Percentiles rank a stretch among this genome's conserved stretches.
phyloP scores from a whole-genome alignment of 768 basidiomycete genomes.

The Mycena amicta region DNA sequence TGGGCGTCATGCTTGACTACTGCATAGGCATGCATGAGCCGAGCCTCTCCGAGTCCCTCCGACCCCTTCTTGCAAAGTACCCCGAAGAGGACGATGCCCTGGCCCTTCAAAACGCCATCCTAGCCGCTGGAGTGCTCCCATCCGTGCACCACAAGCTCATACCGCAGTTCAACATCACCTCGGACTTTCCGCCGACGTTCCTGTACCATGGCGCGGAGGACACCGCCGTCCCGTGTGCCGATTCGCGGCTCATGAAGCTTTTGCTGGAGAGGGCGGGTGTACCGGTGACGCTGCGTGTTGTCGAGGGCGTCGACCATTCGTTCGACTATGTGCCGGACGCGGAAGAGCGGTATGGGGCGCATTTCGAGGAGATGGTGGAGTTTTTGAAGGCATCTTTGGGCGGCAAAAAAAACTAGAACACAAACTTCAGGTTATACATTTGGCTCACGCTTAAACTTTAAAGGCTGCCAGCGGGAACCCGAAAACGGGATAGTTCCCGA shows the following conservation, averaged over 20 bases:
- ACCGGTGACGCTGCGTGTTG: conserved; percentile 34
- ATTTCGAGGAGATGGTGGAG: conserved; percentile 39
- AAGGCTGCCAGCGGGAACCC: no score
- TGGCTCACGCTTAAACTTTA: no score
- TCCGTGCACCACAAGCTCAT: conserved; percentile 40
- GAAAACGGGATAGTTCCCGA: no score
- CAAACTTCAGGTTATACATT: no score
- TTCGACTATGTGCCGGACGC: conserved; percentile 55
- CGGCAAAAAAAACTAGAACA: no score
- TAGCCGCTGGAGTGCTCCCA: conserved; percentile 32
- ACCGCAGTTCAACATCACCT: conserved; percentile 47
- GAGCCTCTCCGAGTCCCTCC: conserved; percentile 50
- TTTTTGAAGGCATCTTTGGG: conserved; percentile 36
- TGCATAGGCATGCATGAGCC: conserved; percentile 50
- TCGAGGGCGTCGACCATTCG: conserved; percentile 53
- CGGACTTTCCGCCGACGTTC: conserved; percentile 50
- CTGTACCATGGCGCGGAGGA: conserved; percentile 55
- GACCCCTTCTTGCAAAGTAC: conserved; percentile 24
- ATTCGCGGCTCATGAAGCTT: conserved; percentile 41
- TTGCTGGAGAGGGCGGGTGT: conserved; percentile 41
- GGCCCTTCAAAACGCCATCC: conserved; percentile 13
- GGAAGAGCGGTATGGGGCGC: conserved; percentile 40
- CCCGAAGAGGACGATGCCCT: conserved; percentile 5
- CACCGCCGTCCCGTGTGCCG: conserved; percentile 43
- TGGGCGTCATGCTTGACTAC: conserved; percentile 60